Base-by-base conservation (phyloP, 139 green algal species). In the Chlorella sp. region DNA sequence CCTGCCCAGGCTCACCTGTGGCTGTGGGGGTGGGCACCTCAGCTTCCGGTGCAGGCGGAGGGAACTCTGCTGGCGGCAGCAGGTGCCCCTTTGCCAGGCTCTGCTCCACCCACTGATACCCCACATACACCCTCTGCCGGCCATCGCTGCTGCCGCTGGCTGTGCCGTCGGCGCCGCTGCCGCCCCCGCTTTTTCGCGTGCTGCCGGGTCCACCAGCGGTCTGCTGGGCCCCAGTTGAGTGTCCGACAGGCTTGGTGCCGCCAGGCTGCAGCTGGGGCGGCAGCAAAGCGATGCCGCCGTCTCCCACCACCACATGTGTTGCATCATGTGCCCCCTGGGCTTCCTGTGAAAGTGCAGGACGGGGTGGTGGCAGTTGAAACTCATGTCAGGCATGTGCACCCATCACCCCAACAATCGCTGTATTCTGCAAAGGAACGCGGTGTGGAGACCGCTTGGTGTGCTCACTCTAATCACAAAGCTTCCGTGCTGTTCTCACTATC, bases 301-400 rank as follows among this genome's bases (percentile, higher is more conserved):
- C 84, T 1, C 64, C 84, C 68, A 81, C 84, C 34, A 88, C 84
- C 36, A 88, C 84, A 30, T 88, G 84, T 15, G 84, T 88, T 16
- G 81, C 39, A 39, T 66, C 68, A 0, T 39, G n/a, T 2, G 30
- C 42, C 34, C 19, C 82, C 0, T 64, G 42, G 4, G 68, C 39
- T 30, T 88, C 84, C 84, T 88, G 68, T 36, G 26, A 0, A 26
- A 9, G 32, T 18, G 22, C 11, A 76, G 24, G 26, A 4, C n/a
- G 68, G 48, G 9, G 48, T 57, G 48, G 48, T 5, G 48, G 48
- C 48, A 57, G 48, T 9, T 57, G 48, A 9, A 5, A 57, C 48
- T 57, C 48, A 57, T 57, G 48, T 57, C 48, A 5, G 48, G 48
- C 48, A 57, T 57, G 48, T 5, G 48, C 48, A 57, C 48, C 9